phyloP scores from a whole-genome alignment of 495 filamentous ascomycete species.

The Aspergillus heteromorphus region DNA sequence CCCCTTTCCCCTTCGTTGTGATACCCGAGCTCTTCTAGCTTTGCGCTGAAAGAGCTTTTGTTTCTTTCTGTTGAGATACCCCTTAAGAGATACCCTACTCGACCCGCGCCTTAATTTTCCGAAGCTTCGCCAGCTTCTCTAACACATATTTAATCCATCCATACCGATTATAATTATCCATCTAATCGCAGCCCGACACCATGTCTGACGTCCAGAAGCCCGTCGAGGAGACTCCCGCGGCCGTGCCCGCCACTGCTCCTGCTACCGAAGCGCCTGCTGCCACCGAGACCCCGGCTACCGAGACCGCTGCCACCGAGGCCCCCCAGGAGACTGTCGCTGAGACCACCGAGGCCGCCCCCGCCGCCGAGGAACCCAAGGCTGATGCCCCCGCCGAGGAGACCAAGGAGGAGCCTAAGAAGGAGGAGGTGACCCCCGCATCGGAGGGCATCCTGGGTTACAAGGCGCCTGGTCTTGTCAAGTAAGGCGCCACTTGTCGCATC shows the following conservation, averaged over 20 bases:
- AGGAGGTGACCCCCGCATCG: slow-evolving; percentile 47
- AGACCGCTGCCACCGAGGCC: slow-evolving; percentile 30
- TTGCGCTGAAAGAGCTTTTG: slow-evolving; percentile 30
- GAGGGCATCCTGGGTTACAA: slow-evolving; percentile 83
- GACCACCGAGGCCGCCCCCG: slow-evolving; percentile 30
- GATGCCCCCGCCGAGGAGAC: slow-evolving; percentile 42
- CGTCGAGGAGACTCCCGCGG: slow-evolving; percentile 44
- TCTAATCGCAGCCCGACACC: slow-evolving; percentile 26
- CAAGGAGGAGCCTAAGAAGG: slow-evolving; percentile 44
- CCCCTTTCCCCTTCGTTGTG: slow-evolving; percentile 35
- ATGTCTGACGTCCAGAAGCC: slow-evolving; percentile 51
- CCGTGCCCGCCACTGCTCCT: slow-evolving; percentile 32
- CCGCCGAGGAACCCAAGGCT: slow-evolving; percentile 39
- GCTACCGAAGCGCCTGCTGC: slow-evolving; percentile 29
- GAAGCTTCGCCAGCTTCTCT: slow-evolving; percentile 25
- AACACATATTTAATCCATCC: slow-evolving; percentile 15
- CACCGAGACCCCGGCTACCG: slow-evolving; percentile 27
- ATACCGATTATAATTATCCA: slow-evolving; percentile 31
- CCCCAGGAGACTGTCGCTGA: slow-evolving; percentile 32
- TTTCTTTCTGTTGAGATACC: slow-evolving; percentile 44
- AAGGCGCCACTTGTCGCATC: slow-evolving; percentile 34
- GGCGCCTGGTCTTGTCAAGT: slow-evolving; percentile 87
- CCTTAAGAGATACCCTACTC: slow-evolving; percentile 29
- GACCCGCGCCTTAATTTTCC: slow-evolving; percentile 11
- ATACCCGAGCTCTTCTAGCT: slow-evolving; percentile 42